Evolutionary conservation across 176 grass and related monocot species (phyloP), one percentile per base, ranked within the genome.

Genomic region (Juncus inflexus): DNA sequence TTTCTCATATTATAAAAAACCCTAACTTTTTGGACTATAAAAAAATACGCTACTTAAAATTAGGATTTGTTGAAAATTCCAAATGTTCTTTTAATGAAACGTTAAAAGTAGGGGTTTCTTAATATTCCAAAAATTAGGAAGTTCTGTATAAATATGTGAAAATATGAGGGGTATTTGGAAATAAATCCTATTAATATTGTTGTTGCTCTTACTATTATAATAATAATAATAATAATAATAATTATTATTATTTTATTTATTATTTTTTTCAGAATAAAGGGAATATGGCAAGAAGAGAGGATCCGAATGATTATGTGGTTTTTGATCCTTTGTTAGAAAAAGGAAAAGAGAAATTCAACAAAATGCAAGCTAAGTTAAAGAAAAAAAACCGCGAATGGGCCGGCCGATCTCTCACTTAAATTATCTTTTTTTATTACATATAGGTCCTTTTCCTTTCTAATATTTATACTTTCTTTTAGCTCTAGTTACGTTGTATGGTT

Each of bases 301-400:
- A 97, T 63, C 84, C 87, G 40, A 83, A 91, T 86, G 87, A 91
- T 61, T 97, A 97, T 84, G 77, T 89, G 28, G 92, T 97, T 58
- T 80, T 87, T 40, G 92, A 97, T 77, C 92, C 92, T 72, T 84
- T 97, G 68, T 70, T 97, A 39, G 87, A 97, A 77, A 97, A 91
- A 70, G 85, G 92, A 61, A 97, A 97, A 83, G 77, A 97, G 69
- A 97, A 97, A 60, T 97, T 97, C 47, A 91, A 97, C 52, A 97
- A 85, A 80, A 84, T 84, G 84, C 85, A 97, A 70, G 92, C 92
- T 16, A 97, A 97, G 72, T 63, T 88, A 50, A 97, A 91, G 78
- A 73, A 73, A 69, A 76, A 85, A 28, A 77, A 86, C 3, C 85
- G 87, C 4, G 92, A 97, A 79, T 97, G 92, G 92, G 92, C 92